Conservation (phyloP, 2,329 filamentous ascomycete species). For the Aspergillus tanneri region DNA sequence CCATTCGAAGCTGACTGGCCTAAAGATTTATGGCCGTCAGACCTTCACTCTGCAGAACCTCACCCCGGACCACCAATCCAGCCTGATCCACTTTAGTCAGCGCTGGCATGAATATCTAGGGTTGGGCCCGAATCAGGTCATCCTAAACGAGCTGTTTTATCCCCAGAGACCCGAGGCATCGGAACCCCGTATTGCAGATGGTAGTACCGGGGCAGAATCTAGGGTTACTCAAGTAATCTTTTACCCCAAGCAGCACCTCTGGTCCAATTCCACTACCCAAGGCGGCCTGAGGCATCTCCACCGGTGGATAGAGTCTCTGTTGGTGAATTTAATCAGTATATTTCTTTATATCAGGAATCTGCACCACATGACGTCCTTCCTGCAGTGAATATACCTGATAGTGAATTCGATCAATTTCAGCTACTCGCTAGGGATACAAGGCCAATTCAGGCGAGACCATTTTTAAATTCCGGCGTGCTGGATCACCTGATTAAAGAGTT, state of each 20-base stretch:
- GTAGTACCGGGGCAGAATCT: too few relatives aligned
- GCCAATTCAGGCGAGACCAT: background rate
- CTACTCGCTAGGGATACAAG: background rate
- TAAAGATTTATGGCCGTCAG: background rate
- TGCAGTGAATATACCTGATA: background rate
- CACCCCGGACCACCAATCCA: background rate
- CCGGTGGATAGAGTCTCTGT: background rate
- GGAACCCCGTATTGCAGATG: too few relatives aligned
- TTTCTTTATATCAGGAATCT: background rate
- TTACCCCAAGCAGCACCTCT: background rate
- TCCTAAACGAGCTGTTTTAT: background rate
- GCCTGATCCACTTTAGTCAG: background rate
- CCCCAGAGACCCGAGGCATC: background rate
- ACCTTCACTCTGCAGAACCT: background rate
- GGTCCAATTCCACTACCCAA: background rate
- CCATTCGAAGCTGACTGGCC: background rate
- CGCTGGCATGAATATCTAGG: background rate
- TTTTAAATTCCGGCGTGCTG: background rate
- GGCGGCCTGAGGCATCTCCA: background rate
- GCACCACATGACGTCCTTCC: too few relatives aligned
- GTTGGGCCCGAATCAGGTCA: background rate
- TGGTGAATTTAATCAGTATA: background rate
- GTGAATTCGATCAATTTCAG: background rate
- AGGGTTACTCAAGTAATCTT: background rate
- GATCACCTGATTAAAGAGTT: background rate